Base-by-base conservation (phyloP, 768 basidiomycete species). In the Udeniomyces megalosporus region DNA sequence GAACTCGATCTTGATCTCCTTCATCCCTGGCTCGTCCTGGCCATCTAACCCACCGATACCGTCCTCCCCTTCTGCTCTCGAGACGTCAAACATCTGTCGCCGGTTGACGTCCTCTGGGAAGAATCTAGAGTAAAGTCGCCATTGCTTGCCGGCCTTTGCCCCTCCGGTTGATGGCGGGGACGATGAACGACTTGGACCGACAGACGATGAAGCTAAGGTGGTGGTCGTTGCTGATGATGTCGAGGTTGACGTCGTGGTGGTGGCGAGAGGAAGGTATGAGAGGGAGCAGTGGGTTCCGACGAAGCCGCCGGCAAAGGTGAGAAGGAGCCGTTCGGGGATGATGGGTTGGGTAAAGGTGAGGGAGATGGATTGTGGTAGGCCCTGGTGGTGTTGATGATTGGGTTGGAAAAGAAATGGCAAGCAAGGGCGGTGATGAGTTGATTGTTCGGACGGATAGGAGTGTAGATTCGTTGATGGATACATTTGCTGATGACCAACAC, bases 11-110 rank as follows among this genome's bases (percentile, higher is more conserved):
- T 44, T 54, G 49, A 38, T 38, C 10, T 59, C 58, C 22, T 34
- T 50, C 38, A 31, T 48, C 17, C 45, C 55, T n/a, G 31, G 26
- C 31, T 32, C 32, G 24, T 24, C 29, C 38, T 77, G 31, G 79
- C 80, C 70, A n/a, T n/a, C n/a, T n/a, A n/a, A n/a, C 85, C 86
- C 60, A 32, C 26, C 35, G 8, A 2, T 22, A 0, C 6, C 51
- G 15, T 17, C 58, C 7, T 58, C 58, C 17, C 20, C 55, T 15
- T 24, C 22, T 42, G 55, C 20, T 29, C 32, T 24, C 11, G 38
- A 15, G 3, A 61, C 7, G 24, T 47, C 53, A 24, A 65, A 65
- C 20, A 17, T 26, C 35, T 65, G 63, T 29, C 17, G 26, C 34
- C 56, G 35, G 47, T 65, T 65, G 2, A 51, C 49, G 28, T 65